Evolutionary conservation across 331 rosid genomes (phyloP), one percentile per base, ranked within the genome.

Genomic region (Quercus tomentella): DNA sequence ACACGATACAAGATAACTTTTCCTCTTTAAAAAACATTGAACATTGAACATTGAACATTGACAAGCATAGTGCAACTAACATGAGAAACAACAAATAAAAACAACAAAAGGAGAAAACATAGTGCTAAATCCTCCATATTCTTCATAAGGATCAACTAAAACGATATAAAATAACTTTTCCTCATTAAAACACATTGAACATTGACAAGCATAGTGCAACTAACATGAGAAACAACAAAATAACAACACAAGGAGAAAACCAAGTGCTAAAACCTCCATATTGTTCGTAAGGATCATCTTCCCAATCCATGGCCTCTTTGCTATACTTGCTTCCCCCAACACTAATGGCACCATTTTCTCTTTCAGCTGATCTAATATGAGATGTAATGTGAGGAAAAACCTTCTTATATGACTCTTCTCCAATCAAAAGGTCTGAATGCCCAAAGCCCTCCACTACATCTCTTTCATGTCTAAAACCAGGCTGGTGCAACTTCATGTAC

Each of bases 341-440:
- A 49, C 72, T 57, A 45, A 2, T 71, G 21, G 7, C 37, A 33
- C 33, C 54, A 21, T 76, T 45, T 25, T 30, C 66, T 8, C 54
- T 45, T 73, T 84, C 80, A 35, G 70, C 80, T 4, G 61, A 37
- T 72, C 28, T 58, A 14, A 80, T 76, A 41, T 80, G 87, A 30
- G 79, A 80, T 4, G 73, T 3, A 66, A 80, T 80, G 74, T 73
- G 84, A 41, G 84, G 79, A 70, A 84, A 84, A 49, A 84, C 84
- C 62, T 51, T 33, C 77, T 76, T 80, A 22, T 63, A 6, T 41
- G 87, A 80, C 37, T 80, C 77, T 33, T 80, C 84, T 45, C 87
- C 87, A 43, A 84, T 84, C 84, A 84, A 76, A n/a, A 84, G 28
- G 77, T 80, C 87, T 0, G 77, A 80, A 84, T 84, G 87, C n/a